Evolutionary conservation across 129 eudicot genomes (phyloP), one percentile per base, ranked within the genome.

Genomic region (Kitagawia praeruptora): DNA sequence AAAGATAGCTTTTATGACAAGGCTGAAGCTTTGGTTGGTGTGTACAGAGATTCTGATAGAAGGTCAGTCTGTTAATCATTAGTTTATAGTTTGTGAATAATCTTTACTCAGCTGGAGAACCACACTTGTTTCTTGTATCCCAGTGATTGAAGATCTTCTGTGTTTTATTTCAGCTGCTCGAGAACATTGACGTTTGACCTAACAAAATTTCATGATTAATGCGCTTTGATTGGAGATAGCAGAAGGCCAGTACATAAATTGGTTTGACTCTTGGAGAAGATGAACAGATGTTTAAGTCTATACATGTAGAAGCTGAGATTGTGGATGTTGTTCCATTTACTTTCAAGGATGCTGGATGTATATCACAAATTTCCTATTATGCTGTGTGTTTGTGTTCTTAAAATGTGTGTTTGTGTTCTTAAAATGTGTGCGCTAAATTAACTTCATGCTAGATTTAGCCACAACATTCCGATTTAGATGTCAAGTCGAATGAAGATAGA

Each of bases 11-110:
- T 96, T 82, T 96, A 92, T 84, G 97, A 96, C 86, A 96, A 96
- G 87, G 99, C 99, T 77, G 97, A 96, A 87, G 98, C 97, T 79
- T 64, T 96, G 86, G 95, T 96, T 80, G 99, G 99, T 45, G 99
- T 96, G 56, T 96, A 85, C 82, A 85, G 98, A 81, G 99, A 96
- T 82, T 83, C 98, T 44, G 97, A 90, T 27, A 83, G 85, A 83
- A 83, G 93, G 99, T 90, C 74, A 78, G 79, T 49, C n/a, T 72
- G 19, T 75, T 12, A 14, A 10, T 18, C 16, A 47, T 45, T 77
- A 31, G 47, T 71, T 45, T 39, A 18, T 73, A 8, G 2, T 51
- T 53, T 72, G 16, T 56, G 21, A 39, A 21, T 19, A 2, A 13
- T 73, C 38, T 11, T 38, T 37, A 6, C 49, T 54, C 48, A 13